Base-by-base conservation (phyloP, 1,284 basidiomycete genomes). In the Farysia itapuensis region DNA sequence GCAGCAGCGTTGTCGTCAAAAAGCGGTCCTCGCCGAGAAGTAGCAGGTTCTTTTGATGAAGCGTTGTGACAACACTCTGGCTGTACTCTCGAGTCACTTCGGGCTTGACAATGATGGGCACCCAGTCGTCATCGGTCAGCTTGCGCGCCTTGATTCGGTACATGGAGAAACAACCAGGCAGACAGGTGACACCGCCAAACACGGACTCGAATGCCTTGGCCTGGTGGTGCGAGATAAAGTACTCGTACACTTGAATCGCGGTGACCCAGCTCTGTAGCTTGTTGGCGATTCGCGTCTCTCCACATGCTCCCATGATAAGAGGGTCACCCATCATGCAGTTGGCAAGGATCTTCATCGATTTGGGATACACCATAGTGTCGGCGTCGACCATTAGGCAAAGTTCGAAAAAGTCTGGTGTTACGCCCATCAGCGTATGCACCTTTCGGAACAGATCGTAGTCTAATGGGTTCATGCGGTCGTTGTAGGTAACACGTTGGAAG, bases 101-200 rank as follows among this genome's bases (percentile, higher is more conserved):
- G 11, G 94, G 93, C 74, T 97, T 96, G 77, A 90, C 86, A 72
- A 99, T 88, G 63, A 99, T 85, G 3, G 95, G 95, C 4, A 99
- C 84, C 95, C 95, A 98, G 75, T 98, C 94, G 61, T 93, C 89
- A 47, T 90, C 90, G 11, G 39, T 56, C 22, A 53, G 35, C 83
- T 83, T 91, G 52, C 93, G 84, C 4, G 93, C 92, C 79, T 99
- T 99, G 77, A 99, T 82, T 39, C 95, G 84, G 80, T 98, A 98
- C 91, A 99, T 97, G 35, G 92, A 96, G 82, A 99, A 99, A 80
- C 95, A 98, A 18, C 95, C 95, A 0, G 95, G 95, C 32, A 98
- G 81, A 82, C 95, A 99, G 13, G 95, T 93, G 44, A 99, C 95
- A 85, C 95, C 95, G 76, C 95, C 95, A 77, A 98, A 98, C 14